Conservation (phyloP, 805 yeast species). For the Metschnikowia borealis region DNA sequence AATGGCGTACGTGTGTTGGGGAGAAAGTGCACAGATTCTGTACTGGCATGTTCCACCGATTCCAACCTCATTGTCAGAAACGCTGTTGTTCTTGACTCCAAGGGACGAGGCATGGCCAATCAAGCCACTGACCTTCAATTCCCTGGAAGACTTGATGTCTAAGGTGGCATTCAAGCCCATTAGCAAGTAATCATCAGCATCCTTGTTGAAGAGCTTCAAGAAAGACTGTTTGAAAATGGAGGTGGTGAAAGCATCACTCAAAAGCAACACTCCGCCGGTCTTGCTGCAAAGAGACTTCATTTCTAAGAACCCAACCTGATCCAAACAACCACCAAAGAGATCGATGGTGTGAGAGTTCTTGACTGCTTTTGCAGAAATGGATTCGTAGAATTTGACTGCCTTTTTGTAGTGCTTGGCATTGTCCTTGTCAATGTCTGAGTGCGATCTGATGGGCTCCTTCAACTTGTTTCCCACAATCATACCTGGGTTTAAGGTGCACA, state of each 20-base stretch:
- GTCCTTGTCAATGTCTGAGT: conserved; percentile 92
- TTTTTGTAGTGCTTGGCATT: conserved; percentile 80
- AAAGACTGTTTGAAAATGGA: conserved; percentile 91
- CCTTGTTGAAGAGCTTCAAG: conserved; percentile 81
- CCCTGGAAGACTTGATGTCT: conserved; percentile 82
- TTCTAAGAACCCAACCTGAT: conserved; percentile 92
- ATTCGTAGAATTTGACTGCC: conserved; percentile 78
- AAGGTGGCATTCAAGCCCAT: conserved; percentile 89
- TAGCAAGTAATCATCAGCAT: conserved; percentile 77
- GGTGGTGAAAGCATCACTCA: conserved; percentile 91
- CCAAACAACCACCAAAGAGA: conserved; percentile 92
- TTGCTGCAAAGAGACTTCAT: conserved; percentile 81
- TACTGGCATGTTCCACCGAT: conserved; percentile 89
- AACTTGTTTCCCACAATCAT: conserved; percentile 85
- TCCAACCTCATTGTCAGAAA: conserved; percentile 91
- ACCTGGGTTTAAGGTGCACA: conserved; percentile 94
- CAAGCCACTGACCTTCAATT: conserved; percentile 85
- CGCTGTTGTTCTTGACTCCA: conserved; percentile 62
- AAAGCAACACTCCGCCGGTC: conserved; percentile 86
- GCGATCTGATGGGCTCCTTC: conserved; percentile 96
- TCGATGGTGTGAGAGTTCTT: conserved; percentile 81
- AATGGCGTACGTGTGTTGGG: conserved; percentile 82
- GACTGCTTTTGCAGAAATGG: conserved; percentile 61
- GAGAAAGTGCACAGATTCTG: conserved; percentile 80
- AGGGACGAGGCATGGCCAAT: conserved; percentile 88